Conservation (phyloP, 2,329 filamentous ascomycete genomes). For the Penicillium expansum region DNA sequence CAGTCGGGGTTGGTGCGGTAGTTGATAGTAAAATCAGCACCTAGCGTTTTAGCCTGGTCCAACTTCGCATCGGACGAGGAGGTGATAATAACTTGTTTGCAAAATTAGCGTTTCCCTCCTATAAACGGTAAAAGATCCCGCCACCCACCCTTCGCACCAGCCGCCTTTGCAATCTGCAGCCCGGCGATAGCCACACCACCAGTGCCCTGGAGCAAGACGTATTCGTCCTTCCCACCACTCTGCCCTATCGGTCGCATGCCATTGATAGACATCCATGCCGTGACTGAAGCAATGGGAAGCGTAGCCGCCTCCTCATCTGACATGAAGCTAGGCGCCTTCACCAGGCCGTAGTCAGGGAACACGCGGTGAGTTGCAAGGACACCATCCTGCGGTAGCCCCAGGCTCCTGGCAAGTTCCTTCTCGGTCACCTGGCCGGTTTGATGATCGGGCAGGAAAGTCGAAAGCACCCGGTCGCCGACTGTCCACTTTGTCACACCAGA, state of each 20-base stretch:
- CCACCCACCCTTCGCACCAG: constrained; percentile 41
- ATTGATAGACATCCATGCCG: constrained; percentile 52
- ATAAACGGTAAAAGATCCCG: neutral
- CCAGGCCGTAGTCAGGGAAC: constrained; percentile 40
- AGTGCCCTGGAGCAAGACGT: constrained; percentile 56
- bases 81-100: constrained; percentile 49
- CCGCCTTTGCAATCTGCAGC: constrained; percentile 49
- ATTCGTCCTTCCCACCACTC: constrained; percentile 47
- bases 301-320: constrained; percentile 41
- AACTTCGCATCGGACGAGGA: constrained; percentile 53
- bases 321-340: constrained; percentile 42
- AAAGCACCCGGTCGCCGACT: constrained; percentile 63
- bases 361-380: constrained; percentile 45
- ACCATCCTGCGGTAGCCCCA: constrained; percentile 59
- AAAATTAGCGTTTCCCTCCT: neutral
- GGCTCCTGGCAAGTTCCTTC: constrained; percentile 54
- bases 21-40: constrained; percentile 50
- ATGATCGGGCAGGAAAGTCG: constrained; percentile 57
- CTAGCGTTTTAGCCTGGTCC: constrained; percentile 50
- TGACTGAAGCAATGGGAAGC: constrained; percentile 49
- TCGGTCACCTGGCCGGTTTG: constrained; percentile 59
- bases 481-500: constrained; percentile 49
- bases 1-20: constrained; percentile 49
- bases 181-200: constrained; percentile 49
- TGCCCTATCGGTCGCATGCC: constrained; percentile 41